Conservation (phyloP, 768 basidiomycete genomes). For the Hysterangium stoloniferum region DNA sequence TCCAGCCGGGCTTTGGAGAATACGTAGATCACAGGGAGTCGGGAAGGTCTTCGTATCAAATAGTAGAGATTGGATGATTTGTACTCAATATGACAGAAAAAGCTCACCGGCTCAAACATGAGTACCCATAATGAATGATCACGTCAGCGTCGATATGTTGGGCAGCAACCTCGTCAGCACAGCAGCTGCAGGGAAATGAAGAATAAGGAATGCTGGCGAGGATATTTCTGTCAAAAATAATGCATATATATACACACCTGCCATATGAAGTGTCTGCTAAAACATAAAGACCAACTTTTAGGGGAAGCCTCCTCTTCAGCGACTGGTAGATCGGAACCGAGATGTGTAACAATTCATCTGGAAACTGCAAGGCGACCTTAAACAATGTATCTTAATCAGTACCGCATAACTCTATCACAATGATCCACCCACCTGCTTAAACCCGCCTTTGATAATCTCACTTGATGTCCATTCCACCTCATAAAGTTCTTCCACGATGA, state of each 20-base stretch:
- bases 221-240: not conserved
- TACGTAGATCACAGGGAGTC: slow-evolving; percentile 84
- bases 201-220: not conserved
- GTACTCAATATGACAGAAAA: not conserved
- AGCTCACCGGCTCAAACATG: slow-evolving; percentile 86
- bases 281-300: slow-evolving; percentile 53
- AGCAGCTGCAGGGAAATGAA: slow-evolving; percentile 54
- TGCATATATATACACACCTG: slow-evolving; percentile 44
- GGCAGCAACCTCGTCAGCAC: slow-evolving; percentile 93
- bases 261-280: slow-evolving; percentile 98
- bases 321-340: slow-evolving; percentile 76
- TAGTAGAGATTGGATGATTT: not conserved
- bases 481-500: slow-evolving; percentile 52
- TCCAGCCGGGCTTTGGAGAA: slow-evolving; percentile 73
- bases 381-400: not conserved
- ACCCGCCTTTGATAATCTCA: slow-evolving; percentile 53
- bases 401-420: not conserved
- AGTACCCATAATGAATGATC: slow-evolving; percentile 93
- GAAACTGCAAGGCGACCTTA: slow-evolving; percentile 89
- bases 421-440: slow-evolving; percentile 53
- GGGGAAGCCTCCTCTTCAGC: slow-evolving; percentile 45
- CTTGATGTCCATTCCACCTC: slow-evolving; percentile 63
- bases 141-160: slow-evolving; percentile 89
- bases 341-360: slow-evolving; percentile 82
- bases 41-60: slow-evolving; percentile 53